Base-by-base conservation (phyloP, 805 yeast species). In the Ogataea dorogensis region DNA sequence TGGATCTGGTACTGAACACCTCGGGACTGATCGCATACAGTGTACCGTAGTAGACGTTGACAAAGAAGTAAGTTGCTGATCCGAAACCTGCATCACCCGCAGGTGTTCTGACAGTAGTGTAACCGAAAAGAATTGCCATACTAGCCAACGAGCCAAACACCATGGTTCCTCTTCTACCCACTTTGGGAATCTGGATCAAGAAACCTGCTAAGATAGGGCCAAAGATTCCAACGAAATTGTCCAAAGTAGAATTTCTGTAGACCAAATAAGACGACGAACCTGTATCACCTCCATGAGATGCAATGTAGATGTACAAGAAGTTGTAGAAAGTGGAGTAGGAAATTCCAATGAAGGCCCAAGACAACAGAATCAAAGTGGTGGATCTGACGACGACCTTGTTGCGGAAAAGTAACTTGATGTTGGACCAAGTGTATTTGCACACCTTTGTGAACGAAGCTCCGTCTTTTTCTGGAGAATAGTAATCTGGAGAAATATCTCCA, bases 11-110 rank as follows among this genome's bases (percentile, higher is more conserved):
- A 24, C 79, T 79, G 55, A 79, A 68, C 16, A 75, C 73, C 51
- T 79, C 83, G 0, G 85, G 86, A 3, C 84, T 77, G 51, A 76
- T 78, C 4, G 84, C 85, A 49, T 77, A 79, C 14, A 79, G 58
- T 15, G 74, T 71, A 4, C 79, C 81, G 52, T 75, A 78, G 51
- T 74, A 74, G 38, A 76, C 63, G 54, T 68, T 64, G 40, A 69
- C 49, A 38, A 65, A 63, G 51, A 70, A 56, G 42, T 73, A 75
- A 13, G 81, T 74, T 22, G 71, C 70, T 9, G 72, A 57, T 22
- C 67, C 61, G 33, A 70, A 64, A 5, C 68, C 73, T 31, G 80
- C 77, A 52, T 75, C 77, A 62, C 68, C 76, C 5, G 70, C 61
- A 29, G 74, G 63, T 0, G 79, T 68, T 53, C 71, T 69, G 9